Evolutionary conservation across 805 yeast species (phyloP), one percentile per base, ranked within the genome.

Genomic region (Saccharomycopsis selenospora): DNA sequence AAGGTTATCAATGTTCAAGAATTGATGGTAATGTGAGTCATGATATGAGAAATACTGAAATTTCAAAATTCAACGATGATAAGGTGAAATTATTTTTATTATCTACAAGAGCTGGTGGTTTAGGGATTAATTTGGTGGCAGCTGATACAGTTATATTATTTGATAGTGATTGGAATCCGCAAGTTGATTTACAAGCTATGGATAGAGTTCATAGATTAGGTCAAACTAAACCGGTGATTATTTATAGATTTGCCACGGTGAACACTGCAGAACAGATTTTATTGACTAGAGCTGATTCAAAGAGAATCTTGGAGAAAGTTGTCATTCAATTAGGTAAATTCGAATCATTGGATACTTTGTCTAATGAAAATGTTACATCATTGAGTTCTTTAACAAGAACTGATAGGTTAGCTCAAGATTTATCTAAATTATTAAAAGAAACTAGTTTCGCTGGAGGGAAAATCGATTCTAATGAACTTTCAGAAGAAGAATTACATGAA

Each of bases 111-210:
- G 91, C 98, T 0, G 99, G 97, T 7, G 98, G 98, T 0, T 72
- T 91, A 27, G 99, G 99, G 3, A 78, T 91, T 40, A 91, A 91
- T 59, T 69, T 91, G 48, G 77, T 82, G 0, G 79, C 83, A 0
- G 96, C 98, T 0, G 97, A 93, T 55, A 82, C 95, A 1, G 98
- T 93, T 1, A 77, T 91, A 3, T 58, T 91, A 8, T 89, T 87
- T 60, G 99, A 91, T 59, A 84, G 88, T 49, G 99, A 91, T 61
- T 91, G 97, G 96, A 91, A 91, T 59, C 99, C 98, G 0, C 97
- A 91, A 60, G 95, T 88, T 53, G 98, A 91, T 65, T 68, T 89
- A 45, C 99, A 91, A 62, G 98, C 98, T 0, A 91, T 91, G 79
- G 98, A 90, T 58, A 72, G 99, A 47, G 95, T 85, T 10, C 98